phyloP scores from a whole-genome alignment of 352 stramenopile species.

The Phytophthora citricola region DNA sequence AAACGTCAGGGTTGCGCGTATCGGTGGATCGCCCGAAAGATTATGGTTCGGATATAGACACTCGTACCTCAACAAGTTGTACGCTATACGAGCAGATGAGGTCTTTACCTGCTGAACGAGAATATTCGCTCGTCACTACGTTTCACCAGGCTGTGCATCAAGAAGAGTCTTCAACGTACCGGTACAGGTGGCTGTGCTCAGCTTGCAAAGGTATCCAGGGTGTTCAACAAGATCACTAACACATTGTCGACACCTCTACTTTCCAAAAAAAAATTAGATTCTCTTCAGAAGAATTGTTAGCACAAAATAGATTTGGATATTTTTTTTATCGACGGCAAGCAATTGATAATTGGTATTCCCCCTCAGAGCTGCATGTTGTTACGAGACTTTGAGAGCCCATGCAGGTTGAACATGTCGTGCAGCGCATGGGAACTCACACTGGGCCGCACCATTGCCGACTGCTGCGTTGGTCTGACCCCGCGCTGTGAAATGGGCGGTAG shows the following conservation, averaged over 20 bases:
- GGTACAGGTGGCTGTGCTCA: conserved; percentile 16
- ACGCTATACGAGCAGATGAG: not conserved
- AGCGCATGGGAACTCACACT: conserved; percentile 30
- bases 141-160: conserved; percentile 2
- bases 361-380: not conserved
- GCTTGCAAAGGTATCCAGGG: conserved; percentile 1
- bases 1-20: not conserved
- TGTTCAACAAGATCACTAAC: conserved; percentile 11
- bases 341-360: too few relatives aligned
- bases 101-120: conserved; percentile 9
- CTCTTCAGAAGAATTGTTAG: too few relatives aligned
- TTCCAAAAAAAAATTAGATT: not conserved
- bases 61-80: conserved; percentile 8
- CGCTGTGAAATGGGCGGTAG: conserved; percentile 20
- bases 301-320: too few relatives aligned
- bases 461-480: not conserved
- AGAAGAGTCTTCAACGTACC: conserved; percentile 4
- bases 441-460: conserved; percentile 12
- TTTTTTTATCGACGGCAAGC: too few relatives aligned
- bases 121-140: conserved; percentile 14
- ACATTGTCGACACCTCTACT: not conserved
- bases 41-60: conserved; percentile 16
- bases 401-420: conserved; percentile 36
- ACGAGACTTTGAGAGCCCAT: conserved; percentile 7
- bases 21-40: conserved; percentile 12